phyloP scores from a whole-genome alignment of 768 basidiomycete species.

The Lentinula lateritia region DNA sequence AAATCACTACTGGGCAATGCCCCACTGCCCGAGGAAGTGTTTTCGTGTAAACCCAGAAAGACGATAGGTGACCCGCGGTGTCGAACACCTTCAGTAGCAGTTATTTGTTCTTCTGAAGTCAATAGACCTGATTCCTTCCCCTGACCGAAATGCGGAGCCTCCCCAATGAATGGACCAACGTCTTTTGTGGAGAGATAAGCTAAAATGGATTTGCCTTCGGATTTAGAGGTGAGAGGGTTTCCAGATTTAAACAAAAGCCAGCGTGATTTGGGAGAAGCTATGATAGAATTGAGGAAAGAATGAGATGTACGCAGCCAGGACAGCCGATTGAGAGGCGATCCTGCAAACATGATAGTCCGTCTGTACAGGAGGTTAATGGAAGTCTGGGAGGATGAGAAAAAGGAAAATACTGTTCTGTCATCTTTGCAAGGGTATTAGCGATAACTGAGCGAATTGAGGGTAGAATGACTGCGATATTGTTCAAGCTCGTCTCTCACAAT shows the following conservation, averaged over 20 bases:
- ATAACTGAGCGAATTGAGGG: slow-evolving; percentile 1
- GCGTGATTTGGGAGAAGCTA: slow-evolving; percentile 50
- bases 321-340: slow-evolving; percentile 75
- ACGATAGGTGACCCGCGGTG: slow-evolving; percentile 57
- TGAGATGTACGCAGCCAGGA: slow-evolving; percentile 77
- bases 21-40: slow-evolving; percentile 28
- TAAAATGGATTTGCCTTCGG: slow-evolving; percentile 29
- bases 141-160: slow-evolving; percentile 68
- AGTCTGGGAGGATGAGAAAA: no score
- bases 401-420: background rate
- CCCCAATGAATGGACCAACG: slow-evolving; percentile 60
- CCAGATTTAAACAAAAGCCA: slow-evolving; percentile 80
- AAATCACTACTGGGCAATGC: slow-evolving; percentile 67
- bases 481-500: background rate
- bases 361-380: background rate
- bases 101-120: slow-evolving; percentile 22
- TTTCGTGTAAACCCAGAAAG: slow-evolving; percentile 77
- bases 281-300: slow-evolving; percentile 69
- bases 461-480: background rate
- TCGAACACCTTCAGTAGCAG: slow-evolving; percentile 49
- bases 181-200: slow-evolving; percentile 57
- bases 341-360: slow-evolving; percentile 20
- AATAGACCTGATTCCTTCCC: slow-evolving; percentile 36
- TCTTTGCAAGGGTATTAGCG: slow-evolving; percentile 1
- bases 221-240: slow-evolving; percentile 53